Base-by-base conservation (phyloP, 2,329 filamentous ascomycete genomes). In the Neobulgaria alba region DNA sequence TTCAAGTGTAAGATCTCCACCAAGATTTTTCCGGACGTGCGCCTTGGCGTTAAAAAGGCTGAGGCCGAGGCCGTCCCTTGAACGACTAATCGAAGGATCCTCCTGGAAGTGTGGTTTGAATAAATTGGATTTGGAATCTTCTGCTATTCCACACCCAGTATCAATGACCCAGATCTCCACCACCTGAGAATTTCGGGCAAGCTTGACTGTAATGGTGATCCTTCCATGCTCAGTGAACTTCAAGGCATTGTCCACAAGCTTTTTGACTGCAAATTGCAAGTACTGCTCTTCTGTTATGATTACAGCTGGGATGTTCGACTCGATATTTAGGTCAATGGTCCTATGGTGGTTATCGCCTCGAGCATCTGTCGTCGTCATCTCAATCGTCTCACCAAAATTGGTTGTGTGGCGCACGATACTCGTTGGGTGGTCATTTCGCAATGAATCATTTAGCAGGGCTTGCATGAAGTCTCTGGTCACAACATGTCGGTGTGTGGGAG, bases 21-120 rank as follows among this genome's bases (percentile, higher is more conserved):
- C 78, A 41, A 85, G 39, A 21, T 54, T 71, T 56, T 79, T 81
- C 39, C 80, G 69, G 4, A 80, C 77, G 33, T 84, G 67, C 3
- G 79, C 79, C 60, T 84, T 85, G 1, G 80, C 81, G n/a, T 85
- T 81, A 54, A 85, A 68, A 9, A 85, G 63, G 19, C 81, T 80
- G 5, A 85, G 64, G 0, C 81, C 81, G 3, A 85, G 65, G 1
- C 81, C 81, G 57, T 85, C 81, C 55, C 73, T 79, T 46, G 73
- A 72, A 32, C 81, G 68, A 5, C 78, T 83, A 10, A 78, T 73
- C 2, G 79, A 82, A 37, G 76, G 71, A 56, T 85, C 79, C 59
- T 82, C 75, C 45, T 79, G 71, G 17, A 79, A 76, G 57, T 84
- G 85, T 1, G 81, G 74, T 49, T 79, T 79, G 64, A 85, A 85